Conservation (phyloP, 768 basidiomycete genomes). For the Cystobasidiopsis lactophilus region DNA sequence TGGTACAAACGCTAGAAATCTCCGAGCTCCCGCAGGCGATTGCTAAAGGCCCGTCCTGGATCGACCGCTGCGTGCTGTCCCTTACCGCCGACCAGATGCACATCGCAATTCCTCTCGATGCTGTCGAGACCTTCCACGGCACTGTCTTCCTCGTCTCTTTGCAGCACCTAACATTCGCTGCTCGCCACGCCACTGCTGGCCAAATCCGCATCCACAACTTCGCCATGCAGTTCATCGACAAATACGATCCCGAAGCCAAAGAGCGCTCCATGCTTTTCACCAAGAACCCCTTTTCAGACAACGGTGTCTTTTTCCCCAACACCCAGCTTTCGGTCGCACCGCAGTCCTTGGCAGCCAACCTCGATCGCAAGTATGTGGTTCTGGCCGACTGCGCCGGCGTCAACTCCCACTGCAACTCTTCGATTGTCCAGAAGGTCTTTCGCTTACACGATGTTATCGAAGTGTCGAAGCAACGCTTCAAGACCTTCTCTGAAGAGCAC, state of each 20-base stretch:
- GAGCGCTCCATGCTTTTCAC: background rate
- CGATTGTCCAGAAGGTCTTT: too few relatives aligned
- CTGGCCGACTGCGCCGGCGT: too few relatives aligned
- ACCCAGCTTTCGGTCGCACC: too few relatives aligned
- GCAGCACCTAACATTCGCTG: constrained; percentile 46
- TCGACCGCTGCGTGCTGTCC: constrained; percentile 25
- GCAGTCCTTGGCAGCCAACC: too few relatives aligned
- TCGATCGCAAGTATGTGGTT: too few relatives aligned
- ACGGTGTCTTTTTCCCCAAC: background rate
- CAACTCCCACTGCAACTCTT: too few relatives aligned
- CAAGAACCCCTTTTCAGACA: background rate
- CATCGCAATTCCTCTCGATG: constrained; percentile 66
- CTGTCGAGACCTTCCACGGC: constrained; percentile 34
- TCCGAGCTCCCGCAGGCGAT: constrained; percentile 1
- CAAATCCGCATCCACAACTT: constrained; percentile 47
- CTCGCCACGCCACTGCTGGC: constrained; percentile 56
- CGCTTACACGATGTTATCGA: too few relatives aligned
- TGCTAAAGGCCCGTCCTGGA: constrained; percentile 19
- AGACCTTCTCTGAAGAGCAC: too few relatives aligned
- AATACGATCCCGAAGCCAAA: constrained; percentile 49
- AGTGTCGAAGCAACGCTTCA: too few relatives aligned
- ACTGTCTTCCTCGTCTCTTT: constrained; percentile 74
- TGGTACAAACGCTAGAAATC: constrained; percentile 52
- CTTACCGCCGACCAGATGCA: constrained; percentile 40
- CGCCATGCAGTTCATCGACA: constrained; percentile 55